phyloP scores from a whole-genome alignment of 129 eudicot species.

The Escallonia herrerae region DNA sequence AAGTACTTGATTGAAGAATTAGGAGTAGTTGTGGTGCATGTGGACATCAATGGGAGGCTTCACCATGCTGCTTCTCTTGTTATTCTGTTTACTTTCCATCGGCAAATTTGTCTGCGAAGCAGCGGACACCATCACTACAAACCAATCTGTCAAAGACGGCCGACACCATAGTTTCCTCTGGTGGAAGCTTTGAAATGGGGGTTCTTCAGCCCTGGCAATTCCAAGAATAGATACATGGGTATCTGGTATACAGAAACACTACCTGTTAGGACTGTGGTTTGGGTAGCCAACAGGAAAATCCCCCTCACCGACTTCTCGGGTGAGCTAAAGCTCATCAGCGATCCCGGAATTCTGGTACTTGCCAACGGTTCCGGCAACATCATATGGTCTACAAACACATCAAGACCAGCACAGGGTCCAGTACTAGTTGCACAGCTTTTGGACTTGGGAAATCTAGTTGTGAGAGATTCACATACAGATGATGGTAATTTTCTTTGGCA shows the following conservation, averaged over 20 bases:
- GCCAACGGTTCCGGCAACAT: neutral
- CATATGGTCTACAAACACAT: conserved; percentile 13
- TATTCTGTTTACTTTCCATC: neutral
- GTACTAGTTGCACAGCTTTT: conserved; percentile 21
- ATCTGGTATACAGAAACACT: conserved; percentile 9
- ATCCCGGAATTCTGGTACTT: neutral
- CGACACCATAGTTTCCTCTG: conserved; percentile 8
- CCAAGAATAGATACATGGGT: conserved; percentile 1
- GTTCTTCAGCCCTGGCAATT: conserved; percentile 5
- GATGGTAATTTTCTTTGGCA: conserved; percentile 31
- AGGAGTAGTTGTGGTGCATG: too few relatives aligned
- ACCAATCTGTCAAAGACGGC: conserved; percentile 3
- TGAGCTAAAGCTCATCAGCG: neutral
- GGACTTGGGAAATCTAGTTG: conserved; percentile 34
- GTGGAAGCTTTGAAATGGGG: conserved; percentile 10
- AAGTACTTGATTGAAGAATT: too few relatives aligned
- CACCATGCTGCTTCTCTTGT: neutral
- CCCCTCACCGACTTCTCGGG: conserved; percentile 8
- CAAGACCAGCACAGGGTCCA: neutral
- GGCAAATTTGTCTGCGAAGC: neutral
- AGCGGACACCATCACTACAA: neutral
- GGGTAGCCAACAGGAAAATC: conserved; percentile 11
- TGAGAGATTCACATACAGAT: conserved; percentile 5
- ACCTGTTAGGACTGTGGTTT: conserved; percentile 4
- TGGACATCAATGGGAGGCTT: conserved; percentile 5